Percentiles rank a stretch among this genome's conserved stretches.
Conservation (phyloP, 83 land plant species). For the Diphasiastrum complanatum region DNA sequence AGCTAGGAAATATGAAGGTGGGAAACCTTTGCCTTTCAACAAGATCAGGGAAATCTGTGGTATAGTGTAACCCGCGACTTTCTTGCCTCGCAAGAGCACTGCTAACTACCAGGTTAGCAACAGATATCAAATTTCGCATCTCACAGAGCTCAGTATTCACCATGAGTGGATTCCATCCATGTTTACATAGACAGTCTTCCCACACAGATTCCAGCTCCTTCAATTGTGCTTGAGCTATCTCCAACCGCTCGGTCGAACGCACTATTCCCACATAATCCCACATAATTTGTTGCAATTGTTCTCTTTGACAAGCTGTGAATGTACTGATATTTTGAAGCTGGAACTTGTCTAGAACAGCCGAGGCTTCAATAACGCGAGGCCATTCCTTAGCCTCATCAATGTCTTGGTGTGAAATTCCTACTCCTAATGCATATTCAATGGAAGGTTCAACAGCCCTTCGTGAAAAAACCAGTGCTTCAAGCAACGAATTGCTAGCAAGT, state of each 20-base stretch:
- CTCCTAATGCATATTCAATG: constrained; percentile 41
- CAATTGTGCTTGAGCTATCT: constrained; percentile 60
- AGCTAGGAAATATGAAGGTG: constrained; percentile 67
- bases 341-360: constrained; percentile 22
- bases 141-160: constrained; percentile 86
- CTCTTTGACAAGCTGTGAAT: constrained; percentile 49
- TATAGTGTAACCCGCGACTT: constrained; percentile 92
- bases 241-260: constrained; percentile 66
- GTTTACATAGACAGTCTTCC: constrained; percentile 63
- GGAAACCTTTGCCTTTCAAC: constrained; percentile 92
- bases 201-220: constrained; percentile 62
- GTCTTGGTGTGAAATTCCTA: constrained; percentile 19
- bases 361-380: constrained; percentile 52
- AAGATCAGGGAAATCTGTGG: constrained; percentile 67
- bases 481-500: constrained; percentile 96
- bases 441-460: constrained; percentile 91
- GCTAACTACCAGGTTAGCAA: constrained; percentile 78
- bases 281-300: constrained; percentile 73
- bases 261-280: constrained; percentile 96
- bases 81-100: constrained; percentile 90
- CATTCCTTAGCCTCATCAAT: constrained; percentile 39
- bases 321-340: constrained; percentile 30
- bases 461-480: constrained; percentile 95
- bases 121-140: constrained; percentile 86
- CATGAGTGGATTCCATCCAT: constrained; percentile 84